phyloP scores from a whole-genome alignment of 192 early-diverging fungal genomes.

The Chytriomyces sp. region DNA sequence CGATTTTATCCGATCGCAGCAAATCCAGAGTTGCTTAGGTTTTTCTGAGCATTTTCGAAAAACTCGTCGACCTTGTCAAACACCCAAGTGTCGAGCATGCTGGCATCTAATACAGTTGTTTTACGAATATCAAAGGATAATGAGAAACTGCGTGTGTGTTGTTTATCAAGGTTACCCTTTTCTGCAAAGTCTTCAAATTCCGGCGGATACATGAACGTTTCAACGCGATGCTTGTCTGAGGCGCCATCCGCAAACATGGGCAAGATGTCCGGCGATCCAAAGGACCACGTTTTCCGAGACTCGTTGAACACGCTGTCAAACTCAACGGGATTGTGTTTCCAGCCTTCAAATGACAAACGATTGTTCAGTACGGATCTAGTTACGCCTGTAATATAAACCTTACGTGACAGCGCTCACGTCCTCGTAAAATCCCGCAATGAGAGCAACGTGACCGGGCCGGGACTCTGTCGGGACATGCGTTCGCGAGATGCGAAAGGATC shows the following conservation, averaged over 20 bases:
- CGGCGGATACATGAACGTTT: constrained; percentile 88
- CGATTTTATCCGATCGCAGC: constrained; percentile 76
- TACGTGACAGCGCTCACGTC: constrained; percentile 97
- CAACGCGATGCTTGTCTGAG: constrained; percentile 75
- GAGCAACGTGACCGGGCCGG: constrained; percentile 94
- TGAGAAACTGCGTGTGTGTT: background rate
- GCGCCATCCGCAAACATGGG: constrained; percentile 96
- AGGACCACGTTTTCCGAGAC: constrained; percentile 93
- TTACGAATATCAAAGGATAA: constrained; percentile 27
- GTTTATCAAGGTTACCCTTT: constrained; percentile 4
- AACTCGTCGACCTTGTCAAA: constrained; percentile 81
- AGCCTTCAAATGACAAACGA: constrained; percentile 64
- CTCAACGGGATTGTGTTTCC: constrained; percentile 96
- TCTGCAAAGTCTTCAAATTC: constrained; percentile 89
- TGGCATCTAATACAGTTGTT: constrained; percentile 67
- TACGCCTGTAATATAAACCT: constrained; percentile 49
- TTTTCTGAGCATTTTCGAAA: constrained; percentile 57
- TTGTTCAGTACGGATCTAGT: background rate
- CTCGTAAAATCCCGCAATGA: constrained; percentile 98
- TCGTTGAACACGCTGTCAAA: constrained; percentile 97
- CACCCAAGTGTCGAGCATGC: constrained; percentile 88
- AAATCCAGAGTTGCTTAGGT: constrained; percentile 54
- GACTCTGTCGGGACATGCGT: constrained; percentile 96
- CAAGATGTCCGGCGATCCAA: constrained; percentile 95
- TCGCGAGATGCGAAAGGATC: constrained; percentile 59